Base-by-base conservation (phyloP, 192 early-diverging fungal species). In the Coemansia sp. region DNA sequence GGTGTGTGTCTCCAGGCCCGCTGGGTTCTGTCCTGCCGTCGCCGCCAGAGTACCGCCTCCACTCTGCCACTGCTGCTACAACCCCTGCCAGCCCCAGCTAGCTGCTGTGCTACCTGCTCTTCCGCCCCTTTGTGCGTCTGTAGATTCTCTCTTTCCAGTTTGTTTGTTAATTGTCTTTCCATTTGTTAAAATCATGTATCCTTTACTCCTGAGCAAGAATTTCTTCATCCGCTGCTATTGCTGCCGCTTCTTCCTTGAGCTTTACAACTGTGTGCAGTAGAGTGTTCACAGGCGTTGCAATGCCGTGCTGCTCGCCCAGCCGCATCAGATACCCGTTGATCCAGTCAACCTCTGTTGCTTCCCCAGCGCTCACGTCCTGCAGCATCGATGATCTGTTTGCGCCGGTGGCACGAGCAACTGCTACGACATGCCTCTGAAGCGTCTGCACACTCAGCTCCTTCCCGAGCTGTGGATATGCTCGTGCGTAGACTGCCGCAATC, bases 301-400 rank as follows among this genome's bases (percentile, higher is more conserved):
- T 69, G n/a, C 75, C 69, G 38, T 85, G 77, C 54, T 74, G 63
- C 43, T 75, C 61, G 45, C 79, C 88, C 40, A 81, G 62, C 5
- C 74, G 69, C 11, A 86, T 78, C 25, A 89, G 49, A 53, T 85
- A 85, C 7, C 87, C 87, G 58, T 85, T 87, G 67, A 87, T 80
- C 70, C 83, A 88, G 53, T 86, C 85, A 40, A 84, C 73, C 63
- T 87, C 68, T 0, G 86, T 88, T 44, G 67, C 77, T 10, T 70
- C 58, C 40, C 84, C 81, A 32, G 72, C 57, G 2, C 39, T 19
- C 0, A 86, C 64, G 13, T 85, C 85, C 67, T 81, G 79, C n/a
- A 86, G 67, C 71, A 88, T 88, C 13, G 81, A 75, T 37, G 81
- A 86, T 4, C 80, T 75, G 38, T 87, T 88, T 11, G 67, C 62